Evolutionary conservation across 1,139 yeast species (phyloP), one percentile per base, ranked within the genome.

Genomic region (Keqinozyma sinolaborantium): DNA sequence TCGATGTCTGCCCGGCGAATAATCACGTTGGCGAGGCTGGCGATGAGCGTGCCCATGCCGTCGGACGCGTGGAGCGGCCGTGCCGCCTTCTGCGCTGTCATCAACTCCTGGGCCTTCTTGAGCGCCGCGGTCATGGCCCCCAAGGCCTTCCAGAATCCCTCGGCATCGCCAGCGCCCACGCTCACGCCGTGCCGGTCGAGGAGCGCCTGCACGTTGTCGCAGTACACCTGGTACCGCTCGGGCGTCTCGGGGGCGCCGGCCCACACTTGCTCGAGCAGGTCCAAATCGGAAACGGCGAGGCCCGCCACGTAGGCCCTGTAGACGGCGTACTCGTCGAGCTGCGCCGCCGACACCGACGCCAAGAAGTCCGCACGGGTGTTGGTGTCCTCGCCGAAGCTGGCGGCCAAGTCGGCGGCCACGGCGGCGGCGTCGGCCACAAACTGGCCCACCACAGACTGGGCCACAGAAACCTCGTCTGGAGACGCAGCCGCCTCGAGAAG

Each of bases 1-100:
- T 73, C 80, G 4, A 73, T 59, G 46, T 76, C 81, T 2, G 77
- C 67, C 33, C 80, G 52, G 24, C 72, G 77, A 16, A 74, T 67
- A 24, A 64, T 48, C 1, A 74, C 52, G 4, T 67, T 60, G 39
- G 75, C 57, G 2, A 73, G 41, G 36, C 68, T 71, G 6, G 67
- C 56, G 8, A 70, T 56, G 15, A 67, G 39, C 1, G 56, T 41
- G 1, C 74, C 74, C 23, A 64, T 39, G 13, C 60, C 59, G 25
- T 53, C 47, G 19, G 40, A 53, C 9, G 42, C 48, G 2, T 51
- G 50, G 13, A 42, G 41, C 12, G 45, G 45, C 10, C 36, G 32
- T 28, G 38, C 45, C 31, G 41, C 51, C 37, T 51, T 53, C 13
- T 48, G 34, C 2, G 28, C 38, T 16, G 39, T 56, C 6, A 71